A percentile compares a stretch with the other conserved stretches of the same genome.
These are phyloP conservation scores for Abortiporus biennis DNA, from an alignment of 1,284 basidiomycete species.

Conservation along the genomic window DNA sequence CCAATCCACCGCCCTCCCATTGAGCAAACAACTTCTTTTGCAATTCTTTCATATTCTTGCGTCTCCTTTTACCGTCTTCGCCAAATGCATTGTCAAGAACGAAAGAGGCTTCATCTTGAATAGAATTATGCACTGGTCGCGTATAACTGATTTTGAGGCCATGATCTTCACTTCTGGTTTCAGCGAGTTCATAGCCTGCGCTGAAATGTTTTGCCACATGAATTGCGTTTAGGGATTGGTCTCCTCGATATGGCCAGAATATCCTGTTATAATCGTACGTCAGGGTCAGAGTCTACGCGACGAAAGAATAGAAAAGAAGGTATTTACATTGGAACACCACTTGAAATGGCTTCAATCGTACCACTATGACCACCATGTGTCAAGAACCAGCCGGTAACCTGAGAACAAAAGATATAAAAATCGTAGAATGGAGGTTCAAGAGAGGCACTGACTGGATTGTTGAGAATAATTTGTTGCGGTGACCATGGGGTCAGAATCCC, in stretches of 20 bases:
- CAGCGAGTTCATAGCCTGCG: conserved; percentile 22
- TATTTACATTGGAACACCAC: conserved; percentile 16
- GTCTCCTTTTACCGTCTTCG: conserved; percentile 13
- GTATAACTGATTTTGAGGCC: conserved; percentile 16
- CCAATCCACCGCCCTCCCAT: too few relatives aligned
- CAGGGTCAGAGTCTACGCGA: too few relatives aligned
- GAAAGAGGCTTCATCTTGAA: conserved; percentile 4
- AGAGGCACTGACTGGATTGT: conserved; percentile 7
- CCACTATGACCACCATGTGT: conserved; percentile 19
- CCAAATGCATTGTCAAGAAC: conserved; percentile 9
- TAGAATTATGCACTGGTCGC: conserved; percentile 14
- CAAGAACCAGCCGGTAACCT: conserved; percentile 13
- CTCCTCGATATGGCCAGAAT: conserved; percentile 19
- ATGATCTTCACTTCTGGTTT: conserved; percentile 16
- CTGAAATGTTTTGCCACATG: conserved; percentile 14
- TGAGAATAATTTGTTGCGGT: conserved; percentile 10
- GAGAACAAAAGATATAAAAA: background rate
- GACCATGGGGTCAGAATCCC: conserved; percentile 10
- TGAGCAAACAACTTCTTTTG: too few relatives aligned
- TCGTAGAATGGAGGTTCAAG: background rate
- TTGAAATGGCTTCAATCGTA: conserved; percentile 12
- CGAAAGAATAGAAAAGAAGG: background rate
- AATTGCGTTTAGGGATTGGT: conserved; percentile 20
- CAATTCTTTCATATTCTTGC: conserved; percentile 8
- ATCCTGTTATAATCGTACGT: too few relatives aligned